These are phyloP conservation scores for Cymbopogon flexuosus DNA, from an alignment of 202 grass and related monocot genomes.

Conservation along the genomic window DNA sequence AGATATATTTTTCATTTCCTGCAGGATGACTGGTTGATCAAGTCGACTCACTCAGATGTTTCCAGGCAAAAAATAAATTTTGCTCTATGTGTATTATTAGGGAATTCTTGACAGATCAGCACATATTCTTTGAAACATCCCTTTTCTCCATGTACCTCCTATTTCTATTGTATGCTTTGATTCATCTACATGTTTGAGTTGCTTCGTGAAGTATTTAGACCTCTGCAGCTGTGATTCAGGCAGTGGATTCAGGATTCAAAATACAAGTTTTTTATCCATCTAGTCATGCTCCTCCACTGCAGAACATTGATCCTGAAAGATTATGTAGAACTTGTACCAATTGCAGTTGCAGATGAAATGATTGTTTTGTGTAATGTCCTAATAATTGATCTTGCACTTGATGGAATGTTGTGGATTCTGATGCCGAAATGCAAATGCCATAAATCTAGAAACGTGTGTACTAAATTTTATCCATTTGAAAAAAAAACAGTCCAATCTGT, in stretches of 20 bases:
- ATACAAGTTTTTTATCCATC: background rate
- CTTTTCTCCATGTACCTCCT: background rate
- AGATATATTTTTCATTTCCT: slow-evolving; percentile 4
- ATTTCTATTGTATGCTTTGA: background rate
- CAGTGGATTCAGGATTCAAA: background rate
- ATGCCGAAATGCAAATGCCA: background rate
- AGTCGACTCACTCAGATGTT: background rate
- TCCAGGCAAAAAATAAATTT: background rate
- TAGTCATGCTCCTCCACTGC: background rate
- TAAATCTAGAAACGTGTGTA: background rate
- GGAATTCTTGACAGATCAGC: background rate
- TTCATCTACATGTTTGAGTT: background rate
- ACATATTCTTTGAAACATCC: background rate
- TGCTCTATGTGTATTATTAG: slow-evolving; percentile 25
- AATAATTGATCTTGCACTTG: background rate
- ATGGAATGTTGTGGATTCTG: background rate
- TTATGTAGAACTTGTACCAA: background rate
- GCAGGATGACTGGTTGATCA: slow-evolving; percentile 24
- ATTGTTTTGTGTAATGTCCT: background rate
- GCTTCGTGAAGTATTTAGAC: background rate
- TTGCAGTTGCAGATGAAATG: background rate
- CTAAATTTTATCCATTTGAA: background rate
- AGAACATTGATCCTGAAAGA: background rate
- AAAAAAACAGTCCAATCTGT: background rate
- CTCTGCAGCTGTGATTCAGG: background rate